Percentiles rank a stretch among this genome's conserved stretches.
Evolutionary conservation across 1,284 basidiomycete species (phyloP).

Genomic region (Moniliella sp.): DNA sequence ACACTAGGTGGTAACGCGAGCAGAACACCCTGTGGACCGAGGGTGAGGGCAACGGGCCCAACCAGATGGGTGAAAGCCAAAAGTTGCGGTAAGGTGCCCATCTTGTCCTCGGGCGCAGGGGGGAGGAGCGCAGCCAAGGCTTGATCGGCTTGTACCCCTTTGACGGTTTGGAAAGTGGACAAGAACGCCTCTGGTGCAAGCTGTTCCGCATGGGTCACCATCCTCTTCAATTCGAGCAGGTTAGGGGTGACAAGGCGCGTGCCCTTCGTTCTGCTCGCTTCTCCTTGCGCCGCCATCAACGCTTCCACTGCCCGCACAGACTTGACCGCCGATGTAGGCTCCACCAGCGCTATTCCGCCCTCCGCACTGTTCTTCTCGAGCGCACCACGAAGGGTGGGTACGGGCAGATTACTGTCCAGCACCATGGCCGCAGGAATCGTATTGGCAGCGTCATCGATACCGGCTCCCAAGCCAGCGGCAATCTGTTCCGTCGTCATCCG

Average conservation of each 20-base stretch:
- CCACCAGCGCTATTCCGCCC: conserved; percentile 26
- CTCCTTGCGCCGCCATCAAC: conserved; percentile 4
- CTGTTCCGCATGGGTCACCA: conserved; percentile 2
- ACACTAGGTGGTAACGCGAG: too few relatives aligned
- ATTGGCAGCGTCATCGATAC: too few relatives aligned
- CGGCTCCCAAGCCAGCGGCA: neutral
- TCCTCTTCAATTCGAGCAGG: conserved; percentile 7
- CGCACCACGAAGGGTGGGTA: conserved; percentile 41
- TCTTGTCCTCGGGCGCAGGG: neutral
- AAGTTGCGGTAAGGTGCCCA: too few relatives aligned
- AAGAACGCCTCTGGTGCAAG: neutral
- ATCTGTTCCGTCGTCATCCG: conserved; percentile 1
- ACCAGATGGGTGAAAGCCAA: neutral
- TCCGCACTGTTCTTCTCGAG: conserved; percentile 25
- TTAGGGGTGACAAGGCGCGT: conserved; percentile 14
- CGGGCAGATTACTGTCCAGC: conserved; percentile 58
- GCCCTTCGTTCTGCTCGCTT: conserved; percentile 4
- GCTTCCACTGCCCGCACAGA: conserved; percentile 50
- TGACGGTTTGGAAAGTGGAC: too few relatives aligned
- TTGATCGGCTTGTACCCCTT: too few relatives aligned
- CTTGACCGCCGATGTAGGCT: conserved; percentile 72
- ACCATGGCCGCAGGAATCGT: conserved; percentile 38
- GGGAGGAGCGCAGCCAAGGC: neutral
- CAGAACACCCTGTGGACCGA: conserved; percentile 7
- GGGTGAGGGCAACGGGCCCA: conserved; percentile 9